Evolutionary conservation across 2,329 filamentous ascomycete species (phyloP), one percentile per base, ranked within the genome.

Genomic region (Penicillium sp.): DNA sequence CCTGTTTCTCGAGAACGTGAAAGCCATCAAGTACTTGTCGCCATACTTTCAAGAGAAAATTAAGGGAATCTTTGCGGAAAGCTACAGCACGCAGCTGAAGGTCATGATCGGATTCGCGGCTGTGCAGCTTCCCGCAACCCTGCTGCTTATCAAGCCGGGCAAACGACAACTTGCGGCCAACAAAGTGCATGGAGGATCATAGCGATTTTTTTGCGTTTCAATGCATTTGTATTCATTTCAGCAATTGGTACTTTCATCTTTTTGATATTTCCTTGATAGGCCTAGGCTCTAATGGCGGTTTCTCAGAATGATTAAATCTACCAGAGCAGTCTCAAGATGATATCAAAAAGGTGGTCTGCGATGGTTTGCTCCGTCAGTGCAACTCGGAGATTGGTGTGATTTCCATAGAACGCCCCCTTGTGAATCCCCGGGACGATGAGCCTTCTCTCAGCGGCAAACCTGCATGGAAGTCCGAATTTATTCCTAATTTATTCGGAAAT

Each of bases 51-150:
- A 64, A 19, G 50, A 60, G 4, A 58, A 54, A 14, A 63, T 66
- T 4, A 63, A 61, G 35, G 27, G 33, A 14, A 56, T 69, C 6
- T 59, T 70, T 31, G 66, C 68, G 13, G 46, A 49, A 9, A 66
- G 67, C 43, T 70, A 66, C 47, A 65, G 33, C 9, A 65, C 60
- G 3, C 67, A 70, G 37, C 31, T 69, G 35, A 47, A 52, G 24
- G 64, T 69, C 24, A 68, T 70, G 67, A 63, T 69, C 40, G 68
- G 66, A 19, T 69, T 70, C 36, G 63, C 68, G 10, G 66, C 61
- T 24, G 66, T 60, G 46, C 66, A 69, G 19, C 44, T 69, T 43
- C 60, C 59, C 2, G 65, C 66, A 46, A 41, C 56, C 14, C 44
- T 69, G 14, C 59, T 69, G n/a, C 41, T 69, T 3, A 43, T 68